These are phyloP conservation scores for Colletotrichum aenigma DNA, from an alignment of 2,329 filamentous ascomycete genomes.

Conservation along the genomic window DNA sequence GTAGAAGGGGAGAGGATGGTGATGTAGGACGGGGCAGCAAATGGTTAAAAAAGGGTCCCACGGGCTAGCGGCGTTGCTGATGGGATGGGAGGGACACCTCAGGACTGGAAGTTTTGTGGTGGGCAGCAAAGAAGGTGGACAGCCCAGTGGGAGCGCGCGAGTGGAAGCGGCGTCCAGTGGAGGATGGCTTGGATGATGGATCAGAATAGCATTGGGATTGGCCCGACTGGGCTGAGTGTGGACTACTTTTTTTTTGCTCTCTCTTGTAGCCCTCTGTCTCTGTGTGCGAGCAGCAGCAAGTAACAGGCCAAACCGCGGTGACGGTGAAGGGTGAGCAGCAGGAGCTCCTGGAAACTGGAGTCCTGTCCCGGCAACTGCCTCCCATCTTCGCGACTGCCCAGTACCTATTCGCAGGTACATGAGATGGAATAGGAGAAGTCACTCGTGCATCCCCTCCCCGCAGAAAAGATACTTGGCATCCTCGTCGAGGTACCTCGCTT, in stretches of 20 bases:
- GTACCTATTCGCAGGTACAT: background rate
- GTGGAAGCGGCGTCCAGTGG: slow-evolving; percentile 2
- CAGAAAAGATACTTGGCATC: background rate
- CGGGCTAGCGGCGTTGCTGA: slow-evolving; percentile 5
- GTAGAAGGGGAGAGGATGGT: slow-evolving; percentile 9
- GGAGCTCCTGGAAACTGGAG: background rate
- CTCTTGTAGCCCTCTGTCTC: background rate
- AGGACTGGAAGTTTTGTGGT: background rate
- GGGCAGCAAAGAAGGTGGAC: background rate
- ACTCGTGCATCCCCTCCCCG: slow-evolving; percentile 1
- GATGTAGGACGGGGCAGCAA: slow-evolving; percentile 19
- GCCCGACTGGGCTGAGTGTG: slow-evolving; percentile 11
- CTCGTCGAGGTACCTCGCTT: background rate
- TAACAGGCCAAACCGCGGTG: background rate
- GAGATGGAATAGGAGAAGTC: slow-evolving; percentile 13
- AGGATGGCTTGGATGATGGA: slow-evolving; percentile 18
- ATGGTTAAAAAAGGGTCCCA: slow-evolving; percentile 22
- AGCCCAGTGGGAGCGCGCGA: background rate
- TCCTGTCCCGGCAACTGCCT: background rate
- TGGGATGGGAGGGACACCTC: background rate
- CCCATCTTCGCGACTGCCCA: background rate
- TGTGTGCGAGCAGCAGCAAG: background rate
- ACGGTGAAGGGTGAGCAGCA: background rate
- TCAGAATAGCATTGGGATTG: slow-evolving; percentile 17
- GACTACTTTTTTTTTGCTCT: background rate